Base-by-base conservation (phyloP, 495 filamentous ascomycete genomes). In the Daldinia caldariorum region DNA sequence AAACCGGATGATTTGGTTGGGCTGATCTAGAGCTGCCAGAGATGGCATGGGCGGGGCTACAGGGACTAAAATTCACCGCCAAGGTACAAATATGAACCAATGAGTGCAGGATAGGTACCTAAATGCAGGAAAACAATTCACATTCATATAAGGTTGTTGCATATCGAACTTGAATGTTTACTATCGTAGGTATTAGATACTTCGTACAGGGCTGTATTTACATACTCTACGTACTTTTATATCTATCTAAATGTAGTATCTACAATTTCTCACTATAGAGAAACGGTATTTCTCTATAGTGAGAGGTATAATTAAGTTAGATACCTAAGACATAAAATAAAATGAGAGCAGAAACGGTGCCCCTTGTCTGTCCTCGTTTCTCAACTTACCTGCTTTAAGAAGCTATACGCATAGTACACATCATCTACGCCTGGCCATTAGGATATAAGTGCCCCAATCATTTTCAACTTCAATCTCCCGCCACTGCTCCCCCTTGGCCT, bases 401-500 rank as follows among this genome's bases (percentile, higher is more conserved):
- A n/a, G n/a, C n/a, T n/a, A n/a, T n/a, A n/a, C n/a, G 6, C 34
- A 6, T 35, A 35, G 34, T 35, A 45, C 47, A 34, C 51, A 72
- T 67, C 73, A 83, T 66, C 77, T 82, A 65, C 79, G 81, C 62
- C 83, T 79, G 1, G 84, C 82, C 79, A 88, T 79, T 58, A 89
- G 66, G 41, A 88, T 74, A 12, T 79, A 85, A 58, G 81, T 87
- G 0, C 86, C 88, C 86, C 88, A 85, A 54, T 87, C 83, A 39
- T 78, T 79, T 18, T 84, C 78, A 16, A 86, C 80, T 57, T 83
- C 81, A 31, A 79, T 64, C 20, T 87, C 84, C 51, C 76, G 78
- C 84, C 84, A 85, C 14, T 54, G 45, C 58, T 80, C 82, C 1
- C 82, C 83, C 57, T 74, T 71, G 0, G 79, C 77, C 63, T 80